Evolutionary conservation across 2,329 filamentous ascomycete species (phyloP).

Genomic region (Talaromyces sp.): DNA sequence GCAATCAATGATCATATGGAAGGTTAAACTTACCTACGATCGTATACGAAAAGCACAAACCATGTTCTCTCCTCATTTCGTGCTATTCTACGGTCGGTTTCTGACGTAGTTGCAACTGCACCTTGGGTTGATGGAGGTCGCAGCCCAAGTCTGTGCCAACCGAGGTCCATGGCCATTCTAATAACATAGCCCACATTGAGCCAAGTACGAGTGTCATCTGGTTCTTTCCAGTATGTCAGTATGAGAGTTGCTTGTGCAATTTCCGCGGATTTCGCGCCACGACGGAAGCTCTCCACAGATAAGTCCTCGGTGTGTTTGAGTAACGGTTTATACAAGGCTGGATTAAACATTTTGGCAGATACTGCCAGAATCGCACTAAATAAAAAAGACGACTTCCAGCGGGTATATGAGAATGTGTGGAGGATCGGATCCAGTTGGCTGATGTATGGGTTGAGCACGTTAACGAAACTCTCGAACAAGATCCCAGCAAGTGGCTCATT

Average conservation of each 20-base stretch:
- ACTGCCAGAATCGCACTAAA: constrained; percentile 32
- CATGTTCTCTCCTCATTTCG: constrained; percentile 36
- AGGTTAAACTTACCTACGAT: constrained; percentile 28
- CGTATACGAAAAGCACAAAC: constrained; percentile 38
- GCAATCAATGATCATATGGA: not conserved
- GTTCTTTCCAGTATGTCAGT: constrained; percentile 41
- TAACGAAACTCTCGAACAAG: constrained; percentile 30
- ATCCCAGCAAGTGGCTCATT: not conserved
- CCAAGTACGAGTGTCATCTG: constrained; percentile 39
- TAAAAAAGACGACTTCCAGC: constrained; percentile 34
- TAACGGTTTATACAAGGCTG: constrained; percentile 26
- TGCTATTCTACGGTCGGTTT: constrained; percentile 23
- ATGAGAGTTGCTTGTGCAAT: constrained; percentile 32
- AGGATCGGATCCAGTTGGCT: constrained; percentile 36
- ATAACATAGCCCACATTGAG: constrained; percentile 37
- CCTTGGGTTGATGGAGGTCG: not conserved
- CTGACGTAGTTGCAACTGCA: not conserved
- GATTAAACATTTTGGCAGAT: constrained; percentile 35
- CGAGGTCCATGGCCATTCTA: constrained; percentile 35
- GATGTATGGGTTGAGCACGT: constrained; percentile 37
- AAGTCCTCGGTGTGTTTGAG: constrained; percentile 29
- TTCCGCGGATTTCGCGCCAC: constrained; percentile 35
- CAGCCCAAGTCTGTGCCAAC: constrained; percentile 7
- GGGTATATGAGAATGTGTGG: constrained; percentile 35
- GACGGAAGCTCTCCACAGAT: constrained; percentile 24